These are phyloP conservation scores for Epithele typhae DNA, from an alignment of 768 basidiomycete species.

Conservation along the genomic window DNA sequence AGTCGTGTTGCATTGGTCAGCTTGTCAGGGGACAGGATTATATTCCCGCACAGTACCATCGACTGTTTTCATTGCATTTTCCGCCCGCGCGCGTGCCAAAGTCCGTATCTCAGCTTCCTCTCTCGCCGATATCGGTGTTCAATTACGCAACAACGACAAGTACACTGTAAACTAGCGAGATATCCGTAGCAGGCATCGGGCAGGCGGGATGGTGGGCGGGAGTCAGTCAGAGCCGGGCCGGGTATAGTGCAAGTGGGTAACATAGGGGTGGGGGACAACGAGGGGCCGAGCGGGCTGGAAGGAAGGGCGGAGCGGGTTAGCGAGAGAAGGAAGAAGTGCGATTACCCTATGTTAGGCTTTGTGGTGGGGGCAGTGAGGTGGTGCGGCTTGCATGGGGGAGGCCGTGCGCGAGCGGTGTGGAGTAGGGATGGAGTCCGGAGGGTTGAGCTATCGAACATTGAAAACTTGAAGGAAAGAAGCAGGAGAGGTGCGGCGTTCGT, in stretches of 20 bases:
- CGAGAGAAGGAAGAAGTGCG: constrained; percentile 14
- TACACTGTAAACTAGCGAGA: constrained; percentile 16
- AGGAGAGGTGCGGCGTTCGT: constrained; percentile 9
- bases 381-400: no score
- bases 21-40: no score
- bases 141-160: constrained; percentile 17
- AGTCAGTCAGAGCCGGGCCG: constrained; percentile 5
- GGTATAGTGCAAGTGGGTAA: constrained; percentile 19
- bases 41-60: no score
- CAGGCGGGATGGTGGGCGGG: no score
- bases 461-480: constrained; percentile 7
- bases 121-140: constrained; percentile 9
- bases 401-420: no score
- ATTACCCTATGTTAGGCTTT: constrained; percentile 6
- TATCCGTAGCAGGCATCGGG: constrained; percentile 16
- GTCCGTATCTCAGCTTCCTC: neutral
- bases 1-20: no score
- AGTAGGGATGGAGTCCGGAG: constrained; percentile 6
- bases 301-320: constrained; percentile 2
- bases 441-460: constrained; percentile 10
- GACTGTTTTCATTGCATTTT: no score
- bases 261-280: constrained; percentile 8
- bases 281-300: neutral
- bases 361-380: neutral
- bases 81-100: no score